Base-by-base conservation (phyloP, 2,329 filamentous ascomycete species). In the Colletotrichum sp. region DNA sequence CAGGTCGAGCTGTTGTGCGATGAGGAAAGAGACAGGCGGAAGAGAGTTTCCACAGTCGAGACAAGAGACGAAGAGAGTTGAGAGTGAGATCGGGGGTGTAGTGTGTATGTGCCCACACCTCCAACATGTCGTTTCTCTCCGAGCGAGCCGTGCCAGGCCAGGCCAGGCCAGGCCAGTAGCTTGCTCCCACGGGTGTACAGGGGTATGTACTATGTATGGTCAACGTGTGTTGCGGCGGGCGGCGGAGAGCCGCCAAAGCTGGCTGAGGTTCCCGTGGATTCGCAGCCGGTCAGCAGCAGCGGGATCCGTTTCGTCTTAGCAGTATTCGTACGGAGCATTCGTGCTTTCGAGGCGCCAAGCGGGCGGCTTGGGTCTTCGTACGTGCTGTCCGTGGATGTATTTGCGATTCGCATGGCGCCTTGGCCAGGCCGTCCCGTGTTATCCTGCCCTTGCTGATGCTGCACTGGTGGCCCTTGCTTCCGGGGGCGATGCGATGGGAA, bases 81-180 rank as follows among this genome's bases (percentile, higher is more conserved):
- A n/a, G 28, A 22, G 7, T 39, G 27, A 52, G 58, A 55, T 55
- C 18, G 67, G 64, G 39, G 56, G 58, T 56, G 67, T 58, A 18
- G 27, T 28, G 58, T 27, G 30, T 30, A 60, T n/a, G 68, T 67
- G 58, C 56, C 55, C 68, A 72, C 55, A 67, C 68, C 71, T 52
- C 39, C 60, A 61, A 55, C 34, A 60, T 30, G 6, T 18, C 27
- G 25, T 52, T 71, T 64, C 68, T 64, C 58, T 66, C 65, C 65
- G 70, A 74, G 74, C 74, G 58, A 76, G 43, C 43, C 64, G 70
- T 73, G 32, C 64, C 64, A 74, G 70, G 39, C 34, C 25, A 48
- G 36, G 16, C 36, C 36, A 43, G 36, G 6, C 36, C 36, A 43
- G 36, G 36, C 16, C 36, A 69, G 56, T 28, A 4, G 56, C 56